These are phyloP conservation scores for Talaromyces stipitatus DNA, from an alignment of 495 filamentous ascomycete genomes.

Conservation along the genomic window DNA sequence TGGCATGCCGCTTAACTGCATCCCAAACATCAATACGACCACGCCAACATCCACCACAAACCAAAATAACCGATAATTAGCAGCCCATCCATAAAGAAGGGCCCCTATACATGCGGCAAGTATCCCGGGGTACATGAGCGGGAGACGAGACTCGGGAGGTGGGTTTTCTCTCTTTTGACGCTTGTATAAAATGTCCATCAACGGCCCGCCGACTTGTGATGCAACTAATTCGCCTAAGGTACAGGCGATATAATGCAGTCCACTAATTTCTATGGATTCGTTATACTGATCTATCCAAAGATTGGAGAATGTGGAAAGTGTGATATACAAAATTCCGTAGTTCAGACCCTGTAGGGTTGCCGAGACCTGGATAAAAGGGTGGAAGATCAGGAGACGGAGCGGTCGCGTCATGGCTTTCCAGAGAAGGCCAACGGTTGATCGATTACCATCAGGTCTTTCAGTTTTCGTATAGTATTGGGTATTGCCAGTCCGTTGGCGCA, in stretches of 20 bases:
- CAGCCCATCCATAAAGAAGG: conserved; percentile 54
- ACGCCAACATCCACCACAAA: conserved; percentile 43
- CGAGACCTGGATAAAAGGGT: conserved; percentile 45
- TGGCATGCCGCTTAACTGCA: too few relatives aligned
- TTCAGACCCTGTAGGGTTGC: conserved; percentile 50
- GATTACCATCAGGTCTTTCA: too few relatives aligned
- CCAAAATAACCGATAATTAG: conserved; percentile 44
- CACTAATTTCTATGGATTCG: conserved; percentile 43
- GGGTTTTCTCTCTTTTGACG: conserved; percentile 35
- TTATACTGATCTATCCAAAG: conserved; percentile 48
- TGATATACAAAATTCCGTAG: conserved; percentile 60
- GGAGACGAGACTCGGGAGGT: conserved; percentile 19
- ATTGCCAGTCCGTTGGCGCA: conserved; percentile 52
- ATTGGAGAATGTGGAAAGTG: conserved; percentile 52
- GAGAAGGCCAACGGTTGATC: too few relatives aligned
- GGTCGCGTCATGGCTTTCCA: too few relatives aligned
- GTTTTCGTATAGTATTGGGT: conserved; percentile 17
- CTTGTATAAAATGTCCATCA: conserved; percentile 51
- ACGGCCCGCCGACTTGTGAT: conserved; percentile 43
- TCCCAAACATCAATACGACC: too few relatives aligned
- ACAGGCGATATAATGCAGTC: conserved; percentile 56
- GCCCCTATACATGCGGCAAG: conserved; percentile 44
- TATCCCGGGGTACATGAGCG: conserved; percentile 40
- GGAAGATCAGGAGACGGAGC: conserved; percentile 39
- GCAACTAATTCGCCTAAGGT: conserved; percentile 52